Percentiles rank a stretch among this genome's conserved stretches.
phyloP scores from a whole-genome alignment of 1,284 basidiomycete species.

The Cerrena zonata region DNA sequence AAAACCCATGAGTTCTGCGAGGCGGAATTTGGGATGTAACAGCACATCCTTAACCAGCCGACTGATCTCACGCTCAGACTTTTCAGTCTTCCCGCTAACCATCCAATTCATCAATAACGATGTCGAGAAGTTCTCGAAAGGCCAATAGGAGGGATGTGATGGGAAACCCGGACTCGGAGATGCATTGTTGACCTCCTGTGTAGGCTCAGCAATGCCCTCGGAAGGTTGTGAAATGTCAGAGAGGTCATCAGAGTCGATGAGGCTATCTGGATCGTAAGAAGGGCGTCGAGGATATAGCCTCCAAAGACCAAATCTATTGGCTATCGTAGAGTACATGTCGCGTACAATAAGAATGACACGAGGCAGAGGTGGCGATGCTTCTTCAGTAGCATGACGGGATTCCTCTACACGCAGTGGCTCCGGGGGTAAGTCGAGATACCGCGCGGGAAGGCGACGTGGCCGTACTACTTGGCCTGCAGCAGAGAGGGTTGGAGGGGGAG shows the following conservation, averaged over 20 bases:
- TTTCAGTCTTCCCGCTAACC: slow-evolving; percentile 5
- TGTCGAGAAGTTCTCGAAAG: slow-evolving; percentile 8
- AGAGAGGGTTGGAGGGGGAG: no score
- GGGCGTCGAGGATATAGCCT: not conserved
- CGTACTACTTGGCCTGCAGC: no score
- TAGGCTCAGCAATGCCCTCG: not conserved
- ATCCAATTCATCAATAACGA: slow-evolving; percentile 11
- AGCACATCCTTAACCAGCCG: slow-evolving; percentile 19
- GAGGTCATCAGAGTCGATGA: not conserved
- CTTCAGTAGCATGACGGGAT: no score
- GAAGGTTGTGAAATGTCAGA: not conserved
- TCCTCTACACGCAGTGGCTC: no score
- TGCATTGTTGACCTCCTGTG: no score
- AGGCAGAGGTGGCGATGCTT: no score
- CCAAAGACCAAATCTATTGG: not conserved
- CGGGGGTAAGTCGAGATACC: no score
- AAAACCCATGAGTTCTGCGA: slow-evolving; percentile 13
- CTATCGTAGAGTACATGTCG: not conserved
- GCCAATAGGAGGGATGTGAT: not conserved
- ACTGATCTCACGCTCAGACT: slow-evolving; percentile 15
- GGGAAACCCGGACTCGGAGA: not conserved
- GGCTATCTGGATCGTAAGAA: not conserved
- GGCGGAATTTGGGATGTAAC: slow-evolving; percentile 13
- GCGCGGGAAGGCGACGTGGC: no score
- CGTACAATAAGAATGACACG: not conserved